Base-by-base conservation (phyloP, 768 basidiomycete genomes). In the Hygrocybe punicea region DNA sequence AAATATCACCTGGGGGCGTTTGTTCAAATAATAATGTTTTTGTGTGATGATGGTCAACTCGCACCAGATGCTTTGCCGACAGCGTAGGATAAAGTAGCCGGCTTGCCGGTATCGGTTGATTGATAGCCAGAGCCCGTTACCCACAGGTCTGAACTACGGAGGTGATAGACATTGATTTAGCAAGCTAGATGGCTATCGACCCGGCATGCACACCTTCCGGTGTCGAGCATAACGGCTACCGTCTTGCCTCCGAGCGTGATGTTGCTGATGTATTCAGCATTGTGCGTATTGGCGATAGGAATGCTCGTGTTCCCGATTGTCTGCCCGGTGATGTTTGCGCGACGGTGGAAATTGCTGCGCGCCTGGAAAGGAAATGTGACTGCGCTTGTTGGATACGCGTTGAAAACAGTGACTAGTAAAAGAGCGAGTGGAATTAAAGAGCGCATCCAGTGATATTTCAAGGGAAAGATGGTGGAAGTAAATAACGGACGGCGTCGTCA, bases 261-360 rank as follows among this genome's bases (percentile, higher is more conserved):
- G 63, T 88, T 89, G 39, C 80, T 75, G 50, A 86, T 82, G 65
- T 91, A 91, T 64, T 89, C 83, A 0, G 84, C 77, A 73, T 91
- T 90, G 61, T 82, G 83, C 0, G 80, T 84, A 71, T 91, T 86
- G 23, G 72, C 72, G 24, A 90, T 71, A 14, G 82, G 74, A 4
- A 85, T 61, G 34, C 73, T 68, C 35, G 67, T 64, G 33, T 21
- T 65, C 58, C 29, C 50, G 19, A 39, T 62, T 53, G 55, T 62
- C 62, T 47, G 71, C 63, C 46, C 65, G 73, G 60, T 76, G 39
- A 57, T 25, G 36, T 45, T 36, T 17, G 58, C 60, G 14, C 60
- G 57, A 50, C 58, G 57, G 7, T 40, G 23, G 7, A 62, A 39
- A 16, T 35, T 39, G 2, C 29, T 55, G 24, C 60, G 44, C n/a